Evolutionary conservation across 148 eudicot genomes (phyloP).

Genomic region (Rhododendron mucronatum): DNA sequence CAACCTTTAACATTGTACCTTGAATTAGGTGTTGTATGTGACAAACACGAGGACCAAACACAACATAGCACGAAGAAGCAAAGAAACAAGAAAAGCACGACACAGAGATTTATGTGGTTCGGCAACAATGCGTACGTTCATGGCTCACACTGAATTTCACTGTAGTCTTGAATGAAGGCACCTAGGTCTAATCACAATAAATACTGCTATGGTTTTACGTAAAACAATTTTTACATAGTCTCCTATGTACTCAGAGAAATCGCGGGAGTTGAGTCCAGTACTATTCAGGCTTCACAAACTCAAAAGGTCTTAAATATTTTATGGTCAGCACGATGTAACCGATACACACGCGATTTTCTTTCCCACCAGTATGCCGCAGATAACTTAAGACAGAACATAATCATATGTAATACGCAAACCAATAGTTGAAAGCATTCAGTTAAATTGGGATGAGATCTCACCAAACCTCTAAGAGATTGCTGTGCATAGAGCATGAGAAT

Average conservation of each 20-base stretch:
- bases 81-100: background rate
- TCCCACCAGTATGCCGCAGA: background rate
- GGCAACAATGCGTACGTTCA: background rate
- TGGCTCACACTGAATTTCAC: background rate
- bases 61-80: background rate
- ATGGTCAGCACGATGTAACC: background rate
- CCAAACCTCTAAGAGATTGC: constrained; percentile 92
- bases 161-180: too few species aligned
- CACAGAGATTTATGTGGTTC: background rate
- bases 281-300: background rate
- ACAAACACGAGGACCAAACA: background rate
- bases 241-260: background rate
- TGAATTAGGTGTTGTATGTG: background rate
- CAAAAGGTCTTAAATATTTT: background rate
- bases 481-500: constrained; percentile 87
- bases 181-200: too few species aligned
- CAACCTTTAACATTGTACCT: background rate
- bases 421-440: background rate
- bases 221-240: too few species aligned
- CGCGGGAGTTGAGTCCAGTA: background rate
- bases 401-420: background rate
- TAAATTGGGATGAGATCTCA: constrained; percentile 42
- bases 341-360: background rate
- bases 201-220: background rate
- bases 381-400: background rate